Evolutionary conservation across 2,329 filamentous ascomycete species (phyloP), one percentile per base, ranked within the genome.

Genomic region (Sporothrix protearum): DNA sequence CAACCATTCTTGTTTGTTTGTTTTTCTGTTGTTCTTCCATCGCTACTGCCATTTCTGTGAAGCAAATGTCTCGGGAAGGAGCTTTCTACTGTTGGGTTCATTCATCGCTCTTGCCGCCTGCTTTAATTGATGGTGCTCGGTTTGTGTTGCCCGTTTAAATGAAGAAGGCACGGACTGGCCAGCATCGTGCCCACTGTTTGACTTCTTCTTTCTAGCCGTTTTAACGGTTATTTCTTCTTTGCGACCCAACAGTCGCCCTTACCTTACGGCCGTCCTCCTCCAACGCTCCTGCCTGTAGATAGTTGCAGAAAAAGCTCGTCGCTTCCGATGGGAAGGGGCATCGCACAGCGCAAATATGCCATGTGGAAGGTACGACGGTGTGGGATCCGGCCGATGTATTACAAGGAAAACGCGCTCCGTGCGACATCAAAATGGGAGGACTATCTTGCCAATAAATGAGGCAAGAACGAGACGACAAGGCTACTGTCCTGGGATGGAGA

Each of bases 291-390:
- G 49, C 66, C 64, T 28, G 33, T 45, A 55, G 16, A 36, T 55
- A 36, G 33, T 45, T 55, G 33, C 66, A 55, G 16, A 51, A 33
- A 51, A 51, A 30, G 28, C 45, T 25, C 19, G 16, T 30, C 16
- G 30, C 30, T 36, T 36, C 45, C 42, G 30, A 36, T 22, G 19
- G 47, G 49, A 67, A 22, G 63, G 22, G 16, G 39, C 57, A 57
- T 47, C 42, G 45, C 59, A 49, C 59, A 30, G n/a, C 47, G 4
- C 45, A 30, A 28, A 45, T 53, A 67, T 67, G 64, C 64, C 64
- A 67, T 67, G 64, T 53, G 64, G 64, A 67, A 67, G 64, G 64
- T 67, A 25, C 64, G 45, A 67, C 64, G 64, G 9, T 22, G 64
- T 51, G 42, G 19, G 45, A 33, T 67, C 28, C 64, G 28, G 64